These are phyloP conservation scores for Emergomyces orientalis DNA, from an alignment of 2,329 filamentous ascomycete species.

Conservation along the genomic window DNA sequence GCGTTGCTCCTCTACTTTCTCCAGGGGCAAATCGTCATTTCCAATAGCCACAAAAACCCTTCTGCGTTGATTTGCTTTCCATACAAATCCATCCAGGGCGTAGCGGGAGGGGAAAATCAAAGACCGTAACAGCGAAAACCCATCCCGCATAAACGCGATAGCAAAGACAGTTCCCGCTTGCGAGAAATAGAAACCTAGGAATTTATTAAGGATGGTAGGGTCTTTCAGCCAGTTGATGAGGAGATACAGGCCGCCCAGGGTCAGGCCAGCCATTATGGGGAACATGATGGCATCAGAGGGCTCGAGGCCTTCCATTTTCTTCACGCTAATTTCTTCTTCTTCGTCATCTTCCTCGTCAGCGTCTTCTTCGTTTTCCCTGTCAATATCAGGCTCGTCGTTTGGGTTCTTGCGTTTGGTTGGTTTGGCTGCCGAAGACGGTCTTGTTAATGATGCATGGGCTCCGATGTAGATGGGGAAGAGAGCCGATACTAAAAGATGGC, in stretches of 20 bases:
- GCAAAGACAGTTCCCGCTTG: constrained; percentile 69
- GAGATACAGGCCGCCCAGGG: constrained; percentile 70
- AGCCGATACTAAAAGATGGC: constrained; percentile 58
- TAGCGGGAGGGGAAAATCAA: constrained; percentile 68
- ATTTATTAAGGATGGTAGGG: constrained; percentile 68
- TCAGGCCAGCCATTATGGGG: constrained; percentile 64
- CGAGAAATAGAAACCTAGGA: constrained; percentile 76
- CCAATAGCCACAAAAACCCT: constrained; percentile 22
- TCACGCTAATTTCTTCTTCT: constrained; percentile 45
- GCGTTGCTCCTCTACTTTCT: constrained; percentile 19
- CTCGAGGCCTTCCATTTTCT: constrained; percentile 58
- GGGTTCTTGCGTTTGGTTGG: constrained; percentile 40
- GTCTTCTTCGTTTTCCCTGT: constrained; percentile 17
- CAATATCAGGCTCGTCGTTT: constrained; percentile 22
- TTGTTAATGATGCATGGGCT: constrained; percentile 72
- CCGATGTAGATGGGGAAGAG: constrained; percentile 76
- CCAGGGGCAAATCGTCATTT: constrained; percentile 9
- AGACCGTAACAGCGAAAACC: constrained; percentile 53
- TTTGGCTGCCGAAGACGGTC: constrained; percentile 68
- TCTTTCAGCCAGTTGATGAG: constrained; percentile 84
- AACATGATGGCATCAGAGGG: constrained; percentile 77
- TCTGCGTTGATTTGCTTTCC: constrained; percentile 32
- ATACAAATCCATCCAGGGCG: constrained; percentile 42
- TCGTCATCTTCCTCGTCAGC: constrained; percentile 43
- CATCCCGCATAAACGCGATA: constrained; percentile 63